A percentile compares a stretch with the other conserved stretches of the same genome.
Conservation (phyloP, 225 moss, liverwort and hornwort genomes). For the Sphagnum contortum region DNA sequence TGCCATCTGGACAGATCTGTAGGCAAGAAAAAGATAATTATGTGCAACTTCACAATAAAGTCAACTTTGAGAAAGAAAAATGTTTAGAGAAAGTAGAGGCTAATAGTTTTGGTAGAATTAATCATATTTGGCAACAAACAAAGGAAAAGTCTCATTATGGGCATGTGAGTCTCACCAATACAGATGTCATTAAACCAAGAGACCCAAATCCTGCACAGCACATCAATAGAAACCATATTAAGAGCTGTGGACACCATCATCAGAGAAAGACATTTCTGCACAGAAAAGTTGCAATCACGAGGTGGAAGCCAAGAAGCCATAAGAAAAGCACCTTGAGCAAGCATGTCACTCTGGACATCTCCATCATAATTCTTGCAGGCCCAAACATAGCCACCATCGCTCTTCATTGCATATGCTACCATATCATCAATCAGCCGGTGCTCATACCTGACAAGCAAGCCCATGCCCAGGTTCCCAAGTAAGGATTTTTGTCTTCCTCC, state of each 20-base stretch:
- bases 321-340: slow-evolving; percentile 60
- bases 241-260: not conserved
- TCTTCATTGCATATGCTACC: slow-evolving; percentile 88
- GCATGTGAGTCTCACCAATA: slow-evolving; percentile 28
- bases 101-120: not conserved
- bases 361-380: slow-evolving; percentile 99
- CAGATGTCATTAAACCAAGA: slow-evolving; percentile 93
- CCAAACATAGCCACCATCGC: slow-evolving; percentile 94
- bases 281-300: not conserved
- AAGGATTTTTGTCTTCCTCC: not conserved
- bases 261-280: not conserved
- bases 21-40: not conserved
- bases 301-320: no score
- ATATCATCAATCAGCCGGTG: slow-evolving; percentile 97
- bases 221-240: not conserved
- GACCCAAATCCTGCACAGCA: slow-evolving; percentile 73
- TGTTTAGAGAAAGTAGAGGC: not conserved
- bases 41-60: not conserved
- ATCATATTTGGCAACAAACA: not conserved
- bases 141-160: no score
- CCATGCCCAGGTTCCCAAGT: no score
- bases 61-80: not conserved
- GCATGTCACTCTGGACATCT: slow-evolving; percentile 99
- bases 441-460: slow-evolving; percentile 51
- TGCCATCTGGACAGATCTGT: slow-evolving; percentile 75